Evolutionary conservation across 2,329 filamentous ascomycete species (phyloP), one percentile per base, ranked within the genome.

Genomic region (Colletotrichum kahawae): DNA sequence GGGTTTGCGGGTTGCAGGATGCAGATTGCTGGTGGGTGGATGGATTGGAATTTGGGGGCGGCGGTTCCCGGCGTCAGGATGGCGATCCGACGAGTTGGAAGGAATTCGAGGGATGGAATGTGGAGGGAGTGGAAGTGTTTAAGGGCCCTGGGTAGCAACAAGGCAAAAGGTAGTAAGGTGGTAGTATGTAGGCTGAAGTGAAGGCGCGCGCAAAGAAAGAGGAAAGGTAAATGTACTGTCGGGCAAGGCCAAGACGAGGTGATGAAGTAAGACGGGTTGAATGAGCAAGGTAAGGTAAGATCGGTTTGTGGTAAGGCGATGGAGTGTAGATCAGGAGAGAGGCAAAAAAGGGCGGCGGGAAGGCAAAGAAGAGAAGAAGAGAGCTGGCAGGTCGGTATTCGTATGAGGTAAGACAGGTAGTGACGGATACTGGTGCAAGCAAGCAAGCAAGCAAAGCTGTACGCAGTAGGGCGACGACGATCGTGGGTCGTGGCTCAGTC

Each of bases 131-230:
- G 62, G 65, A 51, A 68, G 66, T 51, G 43, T 48, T 60, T 18
- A 48, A 72, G 57, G 56, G 59, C 43, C 21, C 54, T 33, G 38
- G 34, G 67, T 48, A 51, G 56, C 51, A 70, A 36, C 43, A 51
- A 54, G 63, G 34, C 18, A 36, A 63, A 63, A 68, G 38, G 34
- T 48, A 64, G 56, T 64, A 73, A 63, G 43, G 63, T 34, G 36
- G 48, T 70, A 48, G 73, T 75, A 75, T 75, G 73, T 75, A 71
- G 63, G n/a, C 29, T 73, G 73, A 73, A 75, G 69, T 56, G 73
- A 75, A 75, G 73, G 29, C 57, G 69, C 63, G 72, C 63, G 31
- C 64, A 71, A 27, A 72, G 54, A 62, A 36, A 21, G 34, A 33
- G 51, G 43, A 56, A n/a, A 24, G 13, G 21, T 62, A 33, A 34